phyloP scores from a whole-genome alignment of 495 filamentous ascomycete species.

The Sordaria brevicollis region DNA sequence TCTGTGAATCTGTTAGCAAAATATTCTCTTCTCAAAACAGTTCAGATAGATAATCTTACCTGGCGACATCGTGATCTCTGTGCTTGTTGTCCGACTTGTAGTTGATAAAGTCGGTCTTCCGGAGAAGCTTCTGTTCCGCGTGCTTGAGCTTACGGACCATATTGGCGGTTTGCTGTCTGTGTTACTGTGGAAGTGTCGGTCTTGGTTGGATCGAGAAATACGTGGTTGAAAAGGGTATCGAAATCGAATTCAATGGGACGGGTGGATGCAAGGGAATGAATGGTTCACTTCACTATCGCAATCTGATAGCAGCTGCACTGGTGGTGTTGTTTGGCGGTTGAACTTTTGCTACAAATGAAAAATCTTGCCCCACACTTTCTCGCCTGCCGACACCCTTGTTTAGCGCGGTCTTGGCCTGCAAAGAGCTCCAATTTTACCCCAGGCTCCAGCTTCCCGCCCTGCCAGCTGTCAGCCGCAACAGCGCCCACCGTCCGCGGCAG shows the following conservation, averaged over 20 bases:
- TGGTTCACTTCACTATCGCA: neutral
- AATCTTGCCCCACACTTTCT: constrained; percentile 8
- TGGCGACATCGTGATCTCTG: constrained; percentile 61
- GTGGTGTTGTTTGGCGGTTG: neutral
- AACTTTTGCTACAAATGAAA: neutral
- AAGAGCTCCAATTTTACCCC: neutral
- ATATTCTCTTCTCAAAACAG: neutral
- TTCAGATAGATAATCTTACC: neutral
- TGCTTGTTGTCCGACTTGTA: constrained; percentile 84
- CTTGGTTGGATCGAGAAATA: neutral
- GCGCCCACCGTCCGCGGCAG: neutral
- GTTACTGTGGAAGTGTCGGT: neutral
- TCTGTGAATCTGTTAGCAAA: constrained; percentile 19
- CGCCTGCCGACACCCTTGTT: neutral
- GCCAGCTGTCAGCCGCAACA: neutral
- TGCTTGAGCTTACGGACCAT: constrained; percentile 92
- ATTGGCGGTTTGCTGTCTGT: constrained; percentile 13
- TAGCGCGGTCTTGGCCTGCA: neutral
- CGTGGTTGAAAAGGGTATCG: neutral
- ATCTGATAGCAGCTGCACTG: neutral
- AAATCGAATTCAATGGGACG: neutral
- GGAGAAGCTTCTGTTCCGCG: constrained; percentile 59
- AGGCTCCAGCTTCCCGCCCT: neutral
- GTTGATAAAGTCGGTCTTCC: constrained; percentile 90
- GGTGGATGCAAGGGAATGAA: neutral